Percentiles rank a stretch among this genome's conserved stretches.
These are phyloP conservation scores for Mycosarcoma mackinlayi DNA, from an alignment of 1,284 basidiomycete species.

Conservation along the genomic window DNA sequence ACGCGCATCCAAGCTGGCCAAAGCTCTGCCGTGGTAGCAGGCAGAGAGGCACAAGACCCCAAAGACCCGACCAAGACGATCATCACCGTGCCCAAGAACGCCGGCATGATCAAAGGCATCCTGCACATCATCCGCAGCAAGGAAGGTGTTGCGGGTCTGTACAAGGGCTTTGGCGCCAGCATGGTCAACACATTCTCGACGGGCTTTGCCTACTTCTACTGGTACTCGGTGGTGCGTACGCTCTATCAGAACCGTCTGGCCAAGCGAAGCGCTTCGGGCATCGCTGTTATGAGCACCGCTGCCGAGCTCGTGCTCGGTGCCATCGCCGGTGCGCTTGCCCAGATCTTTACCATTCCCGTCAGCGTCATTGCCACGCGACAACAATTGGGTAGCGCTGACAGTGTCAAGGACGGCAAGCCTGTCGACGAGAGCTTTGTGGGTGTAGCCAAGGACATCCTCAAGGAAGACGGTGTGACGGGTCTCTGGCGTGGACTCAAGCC, in stretches of 20 bases:
- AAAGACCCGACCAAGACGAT: slow-evolving; percentile 74
- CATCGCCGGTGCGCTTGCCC: slow-evolving; percentile 89
- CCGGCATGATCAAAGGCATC: slow-evolving; percentile 62
- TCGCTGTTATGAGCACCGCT: slow-evolving; percentile 55
- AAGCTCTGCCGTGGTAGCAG: slow-evolving; percentile 70
- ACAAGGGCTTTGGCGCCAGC: slow-evolving; percentile 93
- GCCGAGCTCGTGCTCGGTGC: slow-evolving; percentile 82
- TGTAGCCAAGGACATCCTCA: slow-evolving; percentile 86
- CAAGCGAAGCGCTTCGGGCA: slow-evolving; percentile 38
- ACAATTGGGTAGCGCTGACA: slow-evolving; percentile 72
- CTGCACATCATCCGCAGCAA: slow-evolving; percentile 60
- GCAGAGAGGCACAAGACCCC: slow-evolving; percentile 67
- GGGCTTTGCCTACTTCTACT: slow-evolving; percentile 99
- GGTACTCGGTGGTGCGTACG: slow-evolving; percentile 89
- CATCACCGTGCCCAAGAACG: slow-evolving; percentile 55
- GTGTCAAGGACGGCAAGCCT: slow-evolving; percentile 67
- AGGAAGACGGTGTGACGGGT: slow-evolving; percentile 89
- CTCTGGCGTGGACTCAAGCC: slow-evolving; percentile 95
- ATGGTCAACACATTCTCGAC: slow-evolving; percentile 97
- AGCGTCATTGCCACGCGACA: slow-evolving; percentile 97
- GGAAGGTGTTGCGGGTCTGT: slow-evolving; percentile 75
- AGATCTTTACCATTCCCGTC: slow-evolving; percentile 98
- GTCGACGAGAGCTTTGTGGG: slow-evolving; percentile 73
- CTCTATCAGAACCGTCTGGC: slow-evolving; percentile 73
- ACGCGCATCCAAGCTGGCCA: slow-evolving; percentile 83